phyloP scores from a whole-genome alignment of 2,329 filamentous ascomycete genomes.

The Xylaria digitata region DNA sequence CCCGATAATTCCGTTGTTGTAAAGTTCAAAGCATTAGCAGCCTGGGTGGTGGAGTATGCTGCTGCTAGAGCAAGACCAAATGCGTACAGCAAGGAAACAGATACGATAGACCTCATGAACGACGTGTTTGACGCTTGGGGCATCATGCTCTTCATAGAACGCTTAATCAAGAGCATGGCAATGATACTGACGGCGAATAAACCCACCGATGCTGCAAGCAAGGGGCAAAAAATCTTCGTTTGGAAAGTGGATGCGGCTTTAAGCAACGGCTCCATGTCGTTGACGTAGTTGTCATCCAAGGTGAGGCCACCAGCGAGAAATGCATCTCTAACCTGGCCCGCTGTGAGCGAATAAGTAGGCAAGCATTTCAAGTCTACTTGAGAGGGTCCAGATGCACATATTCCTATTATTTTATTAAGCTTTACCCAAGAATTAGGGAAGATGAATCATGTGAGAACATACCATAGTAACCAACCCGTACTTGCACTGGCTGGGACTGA shows the following conservation, averaged over 20 bases:
- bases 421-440: neutral
- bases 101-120: conserved; percentile 12
- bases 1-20: conserved; percentile 5
- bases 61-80: conserved; percentile 11
- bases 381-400: neutral
- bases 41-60: conserved; percentile 12
- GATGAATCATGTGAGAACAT: neutral
- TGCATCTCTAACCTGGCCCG: neutral
- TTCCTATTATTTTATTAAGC: conserved; percentile 5
- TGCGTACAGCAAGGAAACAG: conserved; percentile 5
- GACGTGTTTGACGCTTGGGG: neutral
- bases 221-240: conserved; percentile 5
- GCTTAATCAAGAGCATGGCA: conserved; percentile 4
- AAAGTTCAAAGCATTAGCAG: conserved; percentile 16
- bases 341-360: neutral
- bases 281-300: neutral
- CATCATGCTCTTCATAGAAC: neutral
- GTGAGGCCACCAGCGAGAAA: neutral
- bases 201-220: neutral
- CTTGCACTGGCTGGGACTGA: conserved; percentile 5
- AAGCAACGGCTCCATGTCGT: neutral
- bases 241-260: conserved; percentile 4
- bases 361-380: conserved; percentile 1
- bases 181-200: conserved; percentile 2
- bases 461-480: conserved; percentile 3